Evolutionary conservation across 106 monocot species (phyloP).

Genomic region (Dendrobium catenatum): DNA sequence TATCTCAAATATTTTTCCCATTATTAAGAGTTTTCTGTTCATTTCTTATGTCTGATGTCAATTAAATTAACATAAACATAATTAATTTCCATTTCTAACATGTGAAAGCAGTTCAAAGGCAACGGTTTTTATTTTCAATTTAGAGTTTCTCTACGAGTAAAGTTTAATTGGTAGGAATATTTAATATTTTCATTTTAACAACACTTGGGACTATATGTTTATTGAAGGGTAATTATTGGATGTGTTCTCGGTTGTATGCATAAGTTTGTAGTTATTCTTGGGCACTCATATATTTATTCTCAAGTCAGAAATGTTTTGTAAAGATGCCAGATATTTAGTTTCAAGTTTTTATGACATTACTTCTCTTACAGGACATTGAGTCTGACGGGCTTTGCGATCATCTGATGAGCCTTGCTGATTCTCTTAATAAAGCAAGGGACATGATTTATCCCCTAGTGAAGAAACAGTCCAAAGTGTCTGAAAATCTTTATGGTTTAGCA

Average conservation of each 20-base stretch:
- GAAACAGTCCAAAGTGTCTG: constrained; percentile 35
- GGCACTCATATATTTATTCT: neutral
- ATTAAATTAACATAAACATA: too few relatives aligned
- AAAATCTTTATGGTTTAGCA: constrained; percentile 37
- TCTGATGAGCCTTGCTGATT: constrained; percentile 48
- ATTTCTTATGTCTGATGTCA: too few relatives aligned
- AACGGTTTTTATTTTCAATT: neutral
- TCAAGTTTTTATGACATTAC: neutral
- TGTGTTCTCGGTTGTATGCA: neutral
- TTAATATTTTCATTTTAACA: too few relatives aligned
- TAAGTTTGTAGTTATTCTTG: neutral
- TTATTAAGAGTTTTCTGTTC: too few relatives aligned
- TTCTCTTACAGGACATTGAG: constrained; percentile 71
- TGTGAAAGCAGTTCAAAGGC: too few relatives aligned
- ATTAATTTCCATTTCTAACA: too few relatives aligned
- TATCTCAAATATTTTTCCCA: too few relatives aligned
- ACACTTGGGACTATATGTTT: neutral
- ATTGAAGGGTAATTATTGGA: neutral
- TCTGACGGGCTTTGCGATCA: constrained; percentile 62
- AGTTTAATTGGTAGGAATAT: neutral
- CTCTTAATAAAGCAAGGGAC: constrained; percentile 68
- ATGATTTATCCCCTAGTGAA: constrained; percentile 56
- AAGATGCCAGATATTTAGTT: too few relatives aligned
- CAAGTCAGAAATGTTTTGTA: too few relatives aligned
- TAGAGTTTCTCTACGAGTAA: neutral